Conservation (phyloP, 352 stramenopile genomes). For the Poterioochromonas sp. region DNA sequence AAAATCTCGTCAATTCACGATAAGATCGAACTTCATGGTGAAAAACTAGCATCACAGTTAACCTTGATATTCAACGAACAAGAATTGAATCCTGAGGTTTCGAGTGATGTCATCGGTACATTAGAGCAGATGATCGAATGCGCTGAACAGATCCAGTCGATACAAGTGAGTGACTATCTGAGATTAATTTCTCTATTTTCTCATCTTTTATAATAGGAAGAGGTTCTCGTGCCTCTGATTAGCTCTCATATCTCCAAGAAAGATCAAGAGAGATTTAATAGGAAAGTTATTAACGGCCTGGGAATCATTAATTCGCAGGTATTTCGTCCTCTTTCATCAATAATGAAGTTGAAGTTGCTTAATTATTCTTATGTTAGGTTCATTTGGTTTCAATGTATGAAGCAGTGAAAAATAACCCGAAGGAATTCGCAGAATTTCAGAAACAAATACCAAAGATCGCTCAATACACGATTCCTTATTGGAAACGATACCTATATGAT, state of each 20-base stretch:
- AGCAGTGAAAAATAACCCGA: background rate
- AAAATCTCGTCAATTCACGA: background rate
- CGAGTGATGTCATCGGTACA: too few species aligned
- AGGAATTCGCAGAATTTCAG: background rate
- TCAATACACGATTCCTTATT: background rate
- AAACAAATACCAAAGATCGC: background rate
- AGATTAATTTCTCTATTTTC: too few species aligned
- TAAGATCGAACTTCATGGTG: background rate
- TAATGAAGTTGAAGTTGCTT: background rate
- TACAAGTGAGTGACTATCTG: background rate
- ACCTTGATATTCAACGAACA: too few species aligned
- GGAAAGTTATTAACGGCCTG: background rate
- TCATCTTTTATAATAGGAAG: background rate
- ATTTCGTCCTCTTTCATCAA: background rate
- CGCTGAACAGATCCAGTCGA: background rate
- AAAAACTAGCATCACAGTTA: background rate
- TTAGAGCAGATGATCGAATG: background rate
- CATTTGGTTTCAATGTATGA: constrained; percentile 22
- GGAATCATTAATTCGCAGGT: constrained; percentile 11
- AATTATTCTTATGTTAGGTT: background rate
- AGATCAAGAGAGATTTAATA: constrained; percentile 19
- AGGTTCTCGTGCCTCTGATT: background rate
- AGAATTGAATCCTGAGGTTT: too few species aligned
- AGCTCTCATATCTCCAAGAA: background rate
- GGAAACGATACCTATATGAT: background rate